phyloP scores from a whole-genome alignment of 176 grass and related monocot species.

The Zoysia pacifica region DNA sequence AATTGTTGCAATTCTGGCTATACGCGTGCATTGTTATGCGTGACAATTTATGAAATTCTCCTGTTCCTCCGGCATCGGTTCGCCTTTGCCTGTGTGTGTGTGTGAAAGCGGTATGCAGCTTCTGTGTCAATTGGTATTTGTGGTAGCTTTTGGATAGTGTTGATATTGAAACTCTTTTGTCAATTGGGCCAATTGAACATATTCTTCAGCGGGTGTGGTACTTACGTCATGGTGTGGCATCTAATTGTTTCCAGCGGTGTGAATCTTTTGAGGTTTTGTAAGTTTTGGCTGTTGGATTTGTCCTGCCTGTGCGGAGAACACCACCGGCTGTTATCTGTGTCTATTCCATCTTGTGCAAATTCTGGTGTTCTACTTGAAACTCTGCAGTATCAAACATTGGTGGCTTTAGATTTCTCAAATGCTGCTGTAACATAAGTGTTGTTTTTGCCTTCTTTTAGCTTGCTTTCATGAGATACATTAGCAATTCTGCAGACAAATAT shows the following conservation, averaged over 20 bases:
- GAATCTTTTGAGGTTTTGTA: constrained; percentile 12
- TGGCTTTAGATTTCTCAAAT: neutral
- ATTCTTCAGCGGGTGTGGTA: neutral
- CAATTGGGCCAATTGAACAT: neutral
- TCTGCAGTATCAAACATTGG: neutral
- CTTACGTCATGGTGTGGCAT: neutral
- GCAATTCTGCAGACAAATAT: neutral
- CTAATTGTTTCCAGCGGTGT: neutral
- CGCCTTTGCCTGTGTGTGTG: neutral
- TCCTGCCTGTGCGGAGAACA: neutral
- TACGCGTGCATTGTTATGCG: constrained; percentile 27
- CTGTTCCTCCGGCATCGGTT: neutral
- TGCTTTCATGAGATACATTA: constrained; percentile 7
- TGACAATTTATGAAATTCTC: neutral
- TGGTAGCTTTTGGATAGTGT: constrained; percentile 8
- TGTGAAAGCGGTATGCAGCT: neutral
- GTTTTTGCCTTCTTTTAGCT: neutral
- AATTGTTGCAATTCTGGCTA: neutral
- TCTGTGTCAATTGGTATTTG: neutral
- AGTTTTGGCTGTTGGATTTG: neutral
- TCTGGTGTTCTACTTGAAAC: neutral
- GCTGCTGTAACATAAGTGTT: neutral
- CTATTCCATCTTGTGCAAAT: neutral
- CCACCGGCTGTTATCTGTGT: neutral
- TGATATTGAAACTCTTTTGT: neutral